These are phyloP conservation scores for Hortiboletus campestris DNA, from an alignment of 768 basidiomycete species.

Conservation along the genomic window DNA sequence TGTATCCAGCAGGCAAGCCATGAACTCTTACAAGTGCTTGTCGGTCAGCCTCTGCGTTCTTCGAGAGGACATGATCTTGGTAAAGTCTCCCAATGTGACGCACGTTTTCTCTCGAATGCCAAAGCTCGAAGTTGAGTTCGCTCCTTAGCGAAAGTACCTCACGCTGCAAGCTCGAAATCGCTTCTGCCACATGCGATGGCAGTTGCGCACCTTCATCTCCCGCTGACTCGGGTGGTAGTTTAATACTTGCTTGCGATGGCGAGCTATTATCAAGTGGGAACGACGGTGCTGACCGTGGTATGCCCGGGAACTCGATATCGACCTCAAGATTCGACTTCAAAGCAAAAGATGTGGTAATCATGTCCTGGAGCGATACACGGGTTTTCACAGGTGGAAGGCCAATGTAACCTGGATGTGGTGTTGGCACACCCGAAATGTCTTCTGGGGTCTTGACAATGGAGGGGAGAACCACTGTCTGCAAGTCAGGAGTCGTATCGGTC, in stretches of 20 bases:
- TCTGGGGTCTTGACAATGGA: constrained; percentile 16
- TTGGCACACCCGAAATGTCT: constrained; percentile 24
- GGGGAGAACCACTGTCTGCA: neutral
- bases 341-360: constrained; percentile 69
- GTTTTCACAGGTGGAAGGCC: constrained; percentile 32
- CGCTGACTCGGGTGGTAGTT: constrained; percentile 19
- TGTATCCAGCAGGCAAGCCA: neutral
- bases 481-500: constrained; percentile 1
- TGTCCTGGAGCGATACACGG: constrained; percentile 67
- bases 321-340: constrained; percentile 70
- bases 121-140: constrained; percentile 83
- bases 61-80: constrained; percentile 67
- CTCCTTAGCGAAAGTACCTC: constrained; percentile 73
- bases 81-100: constrained; percentile 81
- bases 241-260: constrained; percentile 18
- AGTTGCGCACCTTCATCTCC: constrained; percentile 23
- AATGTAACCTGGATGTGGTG: constrained; percentile 35
- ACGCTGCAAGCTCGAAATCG: constrained; percentile 69
- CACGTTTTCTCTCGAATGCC: constrained; percentile 78
- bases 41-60: constrained; percentile 75
- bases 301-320: constrained; percentile 51
- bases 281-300: constrained; percentile 50
- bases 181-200: constrained; percentile 55
- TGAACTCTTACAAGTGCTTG: constrained; percentile 66
- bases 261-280: constrained; percentile 37